Conservation (phyloP, 1,284 basidiomycete species). For the Papiliotrema flavescens region DNA sequence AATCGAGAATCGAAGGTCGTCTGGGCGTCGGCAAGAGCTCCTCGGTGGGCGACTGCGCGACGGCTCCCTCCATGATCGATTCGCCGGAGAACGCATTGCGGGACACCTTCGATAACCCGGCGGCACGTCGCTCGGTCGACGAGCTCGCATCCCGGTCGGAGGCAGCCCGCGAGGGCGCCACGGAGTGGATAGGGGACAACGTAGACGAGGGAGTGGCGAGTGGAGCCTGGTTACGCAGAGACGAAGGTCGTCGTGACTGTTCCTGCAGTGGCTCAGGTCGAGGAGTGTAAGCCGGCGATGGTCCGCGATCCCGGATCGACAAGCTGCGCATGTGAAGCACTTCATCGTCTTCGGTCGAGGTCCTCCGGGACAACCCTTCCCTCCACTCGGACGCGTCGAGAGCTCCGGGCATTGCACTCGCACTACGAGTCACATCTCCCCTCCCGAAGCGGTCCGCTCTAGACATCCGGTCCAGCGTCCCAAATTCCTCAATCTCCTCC, state of each 20-base stretch:
- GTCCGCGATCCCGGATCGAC: slow-evolving; percentile 35
- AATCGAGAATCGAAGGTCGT: not conserved
- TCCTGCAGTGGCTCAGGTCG: slow-evolving; percentile 4
- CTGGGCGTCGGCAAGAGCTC: not conserved
- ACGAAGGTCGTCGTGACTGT: slow-evolving; percentile 6
- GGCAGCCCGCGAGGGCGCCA: slow-evolving; percentile 19
- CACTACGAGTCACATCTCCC: slow-evolving; percentile 16
- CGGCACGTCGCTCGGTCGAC: slow-evolving; percentile 10
- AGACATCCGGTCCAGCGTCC: not conserved
- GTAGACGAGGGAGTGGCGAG: not conserved
- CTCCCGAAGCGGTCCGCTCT: not conserved
- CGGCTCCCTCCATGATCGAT: not conserved
- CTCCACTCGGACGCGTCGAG: slow-evolving; percentile 25
- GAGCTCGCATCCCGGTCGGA: slow-evolving; percentile 26
- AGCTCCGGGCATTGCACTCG: slow-evolving; percentile 35
- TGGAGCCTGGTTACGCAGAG: not conserved
- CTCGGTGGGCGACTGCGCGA: not conserved
- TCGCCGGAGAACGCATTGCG: not conserved
- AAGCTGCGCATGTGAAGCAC: slow-evolving; percentile 8
- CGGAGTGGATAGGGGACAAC: slow-evolving; percentile 31
- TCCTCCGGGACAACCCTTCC: slow-evolving; percentile 24
- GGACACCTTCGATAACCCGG: not conserved
- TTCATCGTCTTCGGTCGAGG: slow-evolving; percentile 12
- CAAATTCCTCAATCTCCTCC: slow-evolving; percentile 4
- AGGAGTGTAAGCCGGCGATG: slow-evolving; percentile 47